phyloP scores from a whole-genome alignment of 306 rosid species.

The Prunus davidiana region DNA sequence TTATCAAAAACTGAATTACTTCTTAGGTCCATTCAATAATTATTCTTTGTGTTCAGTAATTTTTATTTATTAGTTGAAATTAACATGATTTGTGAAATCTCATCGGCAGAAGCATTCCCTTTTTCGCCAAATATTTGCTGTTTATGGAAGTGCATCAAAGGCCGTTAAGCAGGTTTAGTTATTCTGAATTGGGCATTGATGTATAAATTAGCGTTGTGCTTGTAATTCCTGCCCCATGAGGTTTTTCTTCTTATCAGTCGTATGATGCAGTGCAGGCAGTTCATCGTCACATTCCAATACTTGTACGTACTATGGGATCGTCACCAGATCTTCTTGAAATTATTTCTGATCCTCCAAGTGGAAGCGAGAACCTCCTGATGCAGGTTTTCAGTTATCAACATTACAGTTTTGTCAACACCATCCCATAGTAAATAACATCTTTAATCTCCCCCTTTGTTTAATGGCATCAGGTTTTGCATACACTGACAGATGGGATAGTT shows the following conservation, averaged over 20 bases:
- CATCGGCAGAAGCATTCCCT: conserved; percentile 81
- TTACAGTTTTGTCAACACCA: neutral
- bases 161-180: conserved; percentile 74
- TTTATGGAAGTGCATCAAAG: conserved; percentile 64
- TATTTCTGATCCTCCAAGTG: conserved; percentile 80
- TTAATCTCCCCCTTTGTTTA: conserved; percentile 7
- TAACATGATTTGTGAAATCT: conserved; percentile 25
- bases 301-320: conserved; percentile 90
- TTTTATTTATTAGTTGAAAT: conserved; percentile 2
- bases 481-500: conserved; percentile 78
- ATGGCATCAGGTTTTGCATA: conserved; percentile 69
- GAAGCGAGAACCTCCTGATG: conserved; percentile 82
- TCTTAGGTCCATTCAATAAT: neutral
- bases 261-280: conserved; percentile 71
- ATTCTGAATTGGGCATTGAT: neutral
- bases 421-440: conserved; percentile 7
- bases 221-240: conserved; percentile 9
- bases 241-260: conserved; percentile 27
- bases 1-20: conserved; percentile 2
- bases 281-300: conserved; percentile 74
- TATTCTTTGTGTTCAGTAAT: neutral
- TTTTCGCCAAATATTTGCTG: conserved; percentile 68
- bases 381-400: conserved; percentile 49
- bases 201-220: conserved; percentile 13
- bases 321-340: conserved; percentile 83